phyloP scores from a whole-genome alignment of 345 rosid genomes.

The Citrus mangshanensis region DNA sequence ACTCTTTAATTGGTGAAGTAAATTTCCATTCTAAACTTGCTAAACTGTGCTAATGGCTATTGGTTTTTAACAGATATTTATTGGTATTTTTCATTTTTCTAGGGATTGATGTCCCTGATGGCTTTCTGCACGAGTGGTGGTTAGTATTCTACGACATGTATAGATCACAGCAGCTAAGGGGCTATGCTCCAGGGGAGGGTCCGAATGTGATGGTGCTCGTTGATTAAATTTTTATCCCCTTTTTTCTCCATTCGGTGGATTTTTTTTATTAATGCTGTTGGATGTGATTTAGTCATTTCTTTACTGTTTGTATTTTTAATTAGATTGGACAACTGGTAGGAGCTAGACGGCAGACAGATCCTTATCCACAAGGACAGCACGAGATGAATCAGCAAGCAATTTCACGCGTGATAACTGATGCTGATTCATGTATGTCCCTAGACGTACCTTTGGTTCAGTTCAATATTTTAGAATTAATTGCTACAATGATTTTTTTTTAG shows the following conservation, averaged over 20 bases:
- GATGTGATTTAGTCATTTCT: neutral
- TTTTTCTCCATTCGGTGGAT: neutral
- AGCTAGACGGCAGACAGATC: slow-evolving; percentile 1
- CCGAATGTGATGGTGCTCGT: neutral
- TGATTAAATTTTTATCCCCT: neutral
- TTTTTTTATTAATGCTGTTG: neutral
- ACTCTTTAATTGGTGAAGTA: neutral
- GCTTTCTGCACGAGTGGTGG: slow-evolving; percentile 21
- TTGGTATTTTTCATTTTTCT: neutral
- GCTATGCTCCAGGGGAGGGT: neutral
- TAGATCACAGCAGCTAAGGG: neutral
- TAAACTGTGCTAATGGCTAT: neutral
- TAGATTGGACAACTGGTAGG: slow-evolving; percentile 5
- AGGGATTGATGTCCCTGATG: slow-evolving; percentile 10
- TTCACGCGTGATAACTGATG: neutral
- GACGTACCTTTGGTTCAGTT: neutral
- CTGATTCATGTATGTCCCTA: slow-evolving; percentile 2
- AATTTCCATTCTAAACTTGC: neutral
- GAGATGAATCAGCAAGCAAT: neutral
- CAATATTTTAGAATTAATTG: neutral
- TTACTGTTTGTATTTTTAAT: neutral
- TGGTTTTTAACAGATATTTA: neutral
- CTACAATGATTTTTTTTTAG: neutral
- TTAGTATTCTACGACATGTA: slow-evolving; percentile 4
- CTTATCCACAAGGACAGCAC: neutral